Conservation (phyloP, 2,329 filamentous ascomycete species). For the Pseudonectria foliicola region DNA sequence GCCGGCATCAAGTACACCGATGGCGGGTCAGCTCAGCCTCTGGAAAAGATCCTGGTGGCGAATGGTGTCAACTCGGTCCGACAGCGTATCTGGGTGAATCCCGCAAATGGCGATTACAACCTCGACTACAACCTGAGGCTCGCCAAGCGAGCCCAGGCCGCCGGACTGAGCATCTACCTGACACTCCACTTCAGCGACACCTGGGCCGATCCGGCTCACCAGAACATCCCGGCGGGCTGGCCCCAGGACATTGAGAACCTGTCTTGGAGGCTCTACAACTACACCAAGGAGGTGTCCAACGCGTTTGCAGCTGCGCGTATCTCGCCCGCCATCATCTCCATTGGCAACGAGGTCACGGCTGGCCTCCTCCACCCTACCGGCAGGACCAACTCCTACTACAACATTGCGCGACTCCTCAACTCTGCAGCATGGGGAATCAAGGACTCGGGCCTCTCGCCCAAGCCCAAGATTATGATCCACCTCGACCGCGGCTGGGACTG, state of each 20-base stretch:
- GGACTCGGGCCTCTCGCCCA: constrained; percentile 47
- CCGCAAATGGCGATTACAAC: constrained; percentile 56
- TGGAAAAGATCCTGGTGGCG: constrained; percentile 56
- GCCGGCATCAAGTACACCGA: constrained; percentile 56
- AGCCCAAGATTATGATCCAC: constrained; percentile 67
- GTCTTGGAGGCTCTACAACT: constrained; percentile 58
- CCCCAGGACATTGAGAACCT: constrained; percentile 51
- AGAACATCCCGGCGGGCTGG: constrained; percentile 59
- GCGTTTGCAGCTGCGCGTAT: constrained; percentile 50
- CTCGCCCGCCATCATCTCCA: constrained; percentile 54
- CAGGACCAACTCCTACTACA: constrained; percentile 44
- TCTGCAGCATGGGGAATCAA: constrained; percentile 58
- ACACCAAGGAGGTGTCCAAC: constrained; percentile 57
- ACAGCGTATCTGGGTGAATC: constrained; percentile 67
- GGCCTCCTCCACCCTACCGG: constrained; percentile 61
- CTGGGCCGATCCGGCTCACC: constrained; percentile 62
- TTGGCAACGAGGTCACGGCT: constrained; percentile 66
- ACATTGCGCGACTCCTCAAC: constrained; percentile 57
- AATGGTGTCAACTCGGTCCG: constrained; percentile 63
- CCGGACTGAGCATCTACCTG: constrained; percentile 53
- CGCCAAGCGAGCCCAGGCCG: constrained; percentile 57
- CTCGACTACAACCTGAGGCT: constrained; percentile 63
- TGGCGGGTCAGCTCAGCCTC: constrained; percentile 41
- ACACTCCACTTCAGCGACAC: constrained; percentile 63
- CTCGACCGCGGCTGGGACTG: constrained; percentile 71